phyloP scores from a whole-genome alignment of 495 filamentous ascomycete genomes.

The Sordaria brevicollis region DNA sequence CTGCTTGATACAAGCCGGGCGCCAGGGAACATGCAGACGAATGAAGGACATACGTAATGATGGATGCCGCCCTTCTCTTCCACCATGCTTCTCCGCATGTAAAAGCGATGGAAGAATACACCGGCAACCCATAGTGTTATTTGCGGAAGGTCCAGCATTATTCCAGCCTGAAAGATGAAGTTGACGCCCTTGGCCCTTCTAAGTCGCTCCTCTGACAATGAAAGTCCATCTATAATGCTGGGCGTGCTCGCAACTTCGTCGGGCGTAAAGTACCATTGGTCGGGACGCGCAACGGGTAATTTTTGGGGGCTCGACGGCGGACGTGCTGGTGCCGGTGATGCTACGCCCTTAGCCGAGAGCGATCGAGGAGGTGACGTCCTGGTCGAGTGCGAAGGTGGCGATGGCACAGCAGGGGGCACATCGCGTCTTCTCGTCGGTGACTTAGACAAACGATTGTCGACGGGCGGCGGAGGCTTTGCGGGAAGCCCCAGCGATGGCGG shows the following conservation, averaged over 20 bases:
- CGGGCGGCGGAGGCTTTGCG: constrained; percentile 28
- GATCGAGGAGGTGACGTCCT: constrained; percentile 41
- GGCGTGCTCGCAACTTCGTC: constrained; percentile 75
- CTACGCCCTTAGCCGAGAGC: constrained; percentile 29
- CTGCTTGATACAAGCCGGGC: background rate
- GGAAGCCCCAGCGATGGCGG: constrained; percentile 22
- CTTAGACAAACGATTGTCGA: constrained; percentile 25
- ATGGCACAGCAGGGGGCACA: constrained; percentile 43
- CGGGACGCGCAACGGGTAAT: constrained; percentile 20
- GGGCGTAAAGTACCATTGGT: constrained; percentile 84
- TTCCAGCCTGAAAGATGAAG: constrained; percentile 90
- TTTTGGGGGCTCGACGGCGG: constrained; percentile 23
- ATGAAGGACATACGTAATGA: constrained; percentile 56
- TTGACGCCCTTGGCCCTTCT: constrained; percentile 83
- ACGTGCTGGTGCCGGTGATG: constrained; percentile 17
- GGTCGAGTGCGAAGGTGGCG: constrained; percentile 38
- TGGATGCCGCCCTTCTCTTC: constrained; percentile 61
- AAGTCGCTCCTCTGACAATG: constrained; percentile 61
- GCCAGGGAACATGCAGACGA: background rate
- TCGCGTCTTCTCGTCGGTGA: constrained; percentile 37
- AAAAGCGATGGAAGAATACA: constrained; percentile 89
- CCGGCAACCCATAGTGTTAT: constrained; percentile 85
- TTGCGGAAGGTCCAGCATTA: constrained; percentile 86
- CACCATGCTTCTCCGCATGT: constrained; percentile 77
- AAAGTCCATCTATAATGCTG: constrained; percentile 73